Evolutionary conservation across 225 moss, liverwort and hornwort genomes (phyloP).

Genomic region (Neckera pumila): DNA sequence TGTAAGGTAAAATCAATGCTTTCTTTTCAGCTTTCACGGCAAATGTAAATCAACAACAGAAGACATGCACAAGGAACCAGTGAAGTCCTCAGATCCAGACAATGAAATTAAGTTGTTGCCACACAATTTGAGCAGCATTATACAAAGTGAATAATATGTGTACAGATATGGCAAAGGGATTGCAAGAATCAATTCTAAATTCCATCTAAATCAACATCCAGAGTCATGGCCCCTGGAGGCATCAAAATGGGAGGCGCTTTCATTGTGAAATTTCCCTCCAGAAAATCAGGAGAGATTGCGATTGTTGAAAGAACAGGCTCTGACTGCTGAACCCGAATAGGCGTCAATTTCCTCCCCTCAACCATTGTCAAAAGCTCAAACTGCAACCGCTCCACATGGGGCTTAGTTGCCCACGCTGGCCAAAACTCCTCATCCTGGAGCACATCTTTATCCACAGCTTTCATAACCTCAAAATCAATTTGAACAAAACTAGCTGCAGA

Average conservation of each 20-base stretch:
- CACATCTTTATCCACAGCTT: constrained; percentile 23
- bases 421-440: constrained; percentile 21
- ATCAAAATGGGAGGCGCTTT: not conserved
- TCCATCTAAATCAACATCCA: constrained; percentile 34
- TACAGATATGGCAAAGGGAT: not conserved
- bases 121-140: not conserved
- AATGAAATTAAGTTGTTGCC: not conserved
- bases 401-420: constrained; percentile 68
- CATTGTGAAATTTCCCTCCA: constrained; percentile 15
- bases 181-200: not conserved
- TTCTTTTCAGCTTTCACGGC: not conserved
- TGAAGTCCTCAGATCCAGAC: not conserved
- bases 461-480: constrained; percentile 60
- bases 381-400: constrained; percentile 44
- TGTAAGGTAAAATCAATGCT: not conserved
- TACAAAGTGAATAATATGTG: not conserved
- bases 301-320: constrained; percentile 36
- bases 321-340: constrained; percentile 39
- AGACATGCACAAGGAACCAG: not conserved
- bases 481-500: constrained; percentile 74
- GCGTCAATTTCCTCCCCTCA: constrained; percentile 47
- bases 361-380: constrained; percentile 71
- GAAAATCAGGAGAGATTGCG: constrained; percentile 4
- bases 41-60: not conserved
- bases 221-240: constrained; percentile 35